phyloP scores from a whole-genome alignment of 345 rosid genomes.

The Salix purpurea region DNA sequence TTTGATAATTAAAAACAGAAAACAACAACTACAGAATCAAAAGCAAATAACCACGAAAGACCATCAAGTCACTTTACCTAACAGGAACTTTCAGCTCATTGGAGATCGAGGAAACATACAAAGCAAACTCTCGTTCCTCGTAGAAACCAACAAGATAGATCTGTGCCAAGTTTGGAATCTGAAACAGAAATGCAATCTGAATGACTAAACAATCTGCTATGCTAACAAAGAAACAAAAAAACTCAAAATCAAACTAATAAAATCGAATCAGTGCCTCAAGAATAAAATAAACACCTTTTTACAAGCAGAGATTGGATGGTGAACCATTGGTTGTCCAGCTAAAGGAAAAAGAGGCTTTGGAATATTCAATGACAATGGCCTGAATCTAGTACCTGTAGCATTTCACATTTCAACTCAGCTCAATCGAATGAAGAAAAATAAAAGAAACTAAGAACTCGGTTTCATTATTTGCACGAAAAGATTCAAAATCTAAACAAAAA shows the following conservation, averaged over 20 bases:
- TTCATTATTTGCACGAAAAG: neutral
- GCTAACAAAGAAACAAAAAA: neutral
- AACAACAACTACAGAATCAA: neutral
- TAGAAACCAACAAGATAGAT: conserved; percentile 34
- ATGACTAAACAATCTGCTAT: neutral
- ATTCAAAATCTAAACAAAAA: neutral
- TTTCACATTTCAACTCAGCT: neutral
- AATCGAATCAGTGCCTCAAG: neutral
- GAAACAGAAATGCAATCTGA: conserved; percentile 9
- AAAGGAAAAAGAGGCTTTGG: conserved; percentile 90
- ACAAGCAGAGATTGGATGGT: conserved; percentile 97
- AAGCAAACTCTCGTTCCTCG: conserved; percentile 31
- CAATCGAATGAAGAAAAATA: neutral
- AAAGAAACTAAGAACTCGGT: neutral
- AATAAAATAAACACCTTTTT: conserved; percentile 55
- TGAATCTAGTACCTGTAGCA: conserved; percentile 70
- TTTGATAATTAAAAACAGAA: neutral
- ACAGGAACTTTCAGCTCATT: conserved; percentile 32
- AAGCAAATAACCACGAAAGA: neutral
- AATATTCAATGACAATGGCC: conserved; percentile 83
- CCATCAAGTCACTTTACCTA: conserved; percentile 19
- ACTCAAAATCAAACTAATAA: neutral
- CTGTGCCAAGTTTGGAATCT: conserved; percentile 34
- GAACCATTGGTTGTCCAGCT: conserved; percentile 95
- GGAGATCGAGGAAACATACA: conserved; percentile 32